These are phyloP conservation scores for Pythium diclinum DNA, from an alignment of 352 stramenopile species.

Conservation along the genomic window DNA sequence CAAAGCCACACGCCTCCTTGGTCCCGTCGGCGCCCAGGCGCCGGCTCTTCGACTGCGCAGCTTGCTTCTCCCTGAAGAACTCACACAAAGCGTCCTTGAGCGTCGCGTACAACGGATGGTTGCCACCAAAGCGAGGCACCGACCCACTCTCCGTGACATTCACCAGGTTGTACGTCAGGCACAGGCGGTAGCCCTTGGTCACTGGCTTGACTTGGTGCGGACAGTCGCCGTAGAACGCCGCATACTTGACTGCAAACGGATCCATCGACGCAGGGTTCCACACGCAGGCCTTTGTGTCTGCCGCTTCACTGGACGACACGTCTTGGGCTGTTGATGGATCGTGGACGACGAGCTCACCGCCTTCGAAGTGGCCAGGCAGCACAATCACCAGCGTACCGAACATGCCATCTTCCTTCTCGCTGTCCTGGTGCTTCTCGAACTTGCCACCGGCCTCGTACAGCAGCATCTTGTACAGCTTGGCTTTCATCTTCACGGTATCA, in stretches of 20 bases:
- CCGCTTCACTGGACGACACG: neutral
- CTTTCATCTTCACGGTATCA: slow-evolving; percentile 1
- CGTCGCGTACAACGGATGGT: neutral
- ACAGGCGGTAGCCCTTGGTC: slow-evolving; percentile 17
- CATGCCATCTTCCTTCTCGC: slow-evolving; percentile 51
- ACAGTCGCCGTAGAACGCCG: slow-evolving; percentile 25
- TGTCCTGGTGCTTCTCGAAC: slow-evolving; percentile 46
- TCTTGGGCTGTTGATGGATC: neutral
- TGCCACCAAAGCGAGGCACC: neutral
- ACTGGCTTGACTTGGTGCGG: slow-evolving; percentile 20
- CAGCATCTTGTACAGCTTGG: slow-evolving; percentile 43
- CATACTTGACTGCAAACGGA: slow-evolving; percentile 21
- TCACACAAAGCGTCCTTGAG: slow-evolving; percentile 5
- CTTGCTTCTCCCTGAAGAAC: too few relatives aligned
- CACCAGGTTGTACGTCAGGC: slow-evolving; percentile 25
- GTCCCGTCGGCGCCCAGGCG: too few relatives aligned
- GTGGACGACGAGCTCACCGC: slow-evolving; percentile 20
- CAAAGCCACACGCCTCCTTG: too few relatives aligned
- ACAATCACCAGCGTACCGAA: slow-evolving; percentile 48
- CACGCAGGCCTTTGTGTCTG: neutral
- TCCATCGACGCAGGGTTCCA: slow-evolving; percentile 10
- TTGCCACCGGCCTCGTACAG: slow-evolving; percentile 39
- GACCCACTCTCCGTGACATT: neutral
- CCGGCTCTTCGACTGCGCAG: too few relatives aligned
- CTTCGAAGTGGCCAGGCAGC: slow-evolving; percentile 29